phyloP scores from a whole-genome alignment of 2,329 filamentous ascomycete genomes.

The Thermothelomyces thermophilus region DNA sequence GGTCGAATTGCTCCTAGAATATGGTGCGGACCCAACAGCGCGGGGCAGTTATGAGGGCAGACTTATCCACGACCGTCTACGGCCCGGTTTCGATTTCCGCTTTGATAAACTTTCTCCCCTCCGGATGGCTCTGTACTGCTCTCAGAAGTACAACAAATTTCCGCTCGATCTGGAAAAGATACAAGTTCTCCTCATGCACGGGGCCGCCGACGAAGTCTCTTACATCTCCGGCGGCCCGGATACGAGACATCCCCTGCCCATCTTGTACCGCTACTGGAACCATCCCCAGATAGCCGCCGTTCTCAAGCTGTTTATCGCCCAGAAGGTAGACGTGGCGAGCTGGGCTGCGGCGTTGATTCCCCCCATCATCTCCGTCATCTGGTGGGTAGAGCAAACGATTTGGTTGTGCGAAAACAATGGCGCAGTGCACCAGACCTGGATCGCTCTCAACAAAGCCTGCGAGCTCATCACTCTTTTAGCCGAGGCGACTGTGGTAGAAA shows the following conservation, averaged over 20 bases:
- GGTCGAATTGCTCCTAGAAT: slow-evolving; percentile 11
- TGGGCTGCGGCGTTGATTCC: slow-evolving; percentile 1
- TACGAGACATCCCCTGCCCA: neutral
- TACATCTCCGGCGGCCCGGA: neutral
- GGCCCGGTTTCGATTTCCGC: neutral
- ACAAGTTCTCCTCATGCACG: slow-evolving; percentile 7
- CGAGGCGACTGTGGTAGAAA: slow-evolving; percentile 4
- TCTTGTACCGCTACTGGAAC: neutral
- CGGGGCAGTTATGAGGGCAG: neutral
- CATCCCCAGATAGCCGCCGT: neutral
- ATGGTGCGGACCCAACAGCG: slow-evolving; percentile 5
- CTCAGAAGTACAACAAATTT: neutral
- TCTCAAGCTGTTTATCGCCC: slow-evolving; percentile 2
- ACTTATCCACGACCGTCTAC: neutral
- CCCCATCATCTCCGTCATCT: slow-evolving; percentile 8
- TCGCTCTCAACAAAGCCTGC: neutral
- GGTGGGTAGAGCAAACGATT: slow-evolving; percentile 2
- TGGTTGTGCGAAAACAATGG: neutral
- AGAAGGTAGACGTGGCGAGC: neutral
- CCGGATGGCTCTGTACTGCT: neutral
- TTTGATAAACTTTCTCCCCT: neutral
- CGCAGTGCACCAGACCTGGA: neutral
- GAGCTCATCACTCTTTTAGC: slow-evolving; percentile 12
- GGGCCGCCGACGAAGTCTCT: slow-evolving; percentile 1
- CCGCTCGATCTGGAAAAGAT: slow-evolving; percentile 9